Percentiles rank a stretch among this genome's conserved stretches.
Evolutionary conservation across 306 rosid genomes (phyloP).

Genomic region (Cercis canadensis): DNA sequence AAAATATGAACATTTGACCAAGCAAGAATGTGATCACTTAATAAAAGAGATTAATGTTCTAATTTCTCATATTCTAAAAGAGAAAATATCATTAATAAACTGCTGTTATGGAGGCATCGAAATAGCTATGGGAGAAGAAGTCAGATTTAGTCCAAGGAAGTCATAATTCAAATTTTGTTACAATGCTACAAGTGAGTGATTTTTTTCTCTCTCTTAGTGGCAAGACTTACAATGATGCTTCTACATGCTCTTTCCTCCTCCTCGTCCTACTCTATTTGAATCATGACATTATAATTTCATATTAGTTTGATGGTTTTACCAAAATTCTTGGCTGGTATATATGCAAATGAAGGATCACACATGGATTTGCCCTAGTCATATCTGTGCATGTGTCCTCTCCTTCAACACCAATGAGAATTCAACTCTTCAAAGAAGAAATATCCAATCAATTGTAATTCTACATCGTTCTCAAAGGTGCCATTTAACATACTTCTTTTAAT

Average conservation of each 20-base stretch:
- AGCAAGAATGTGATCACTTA: conserved; percentile 84
- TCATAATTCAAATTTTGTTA: conserved; percentile 44
- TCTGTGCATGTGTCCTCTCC: conserved; percentile 88
- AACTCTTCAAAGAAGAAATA: conserved; percentile 70
- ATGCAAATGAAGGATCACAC: conserved; percentile 86
- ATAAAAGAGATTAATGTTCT: too few relatives aligned
- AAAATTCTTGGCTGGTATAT: conserved; percentile 21
- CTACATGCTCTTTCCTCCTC: conserved; percentile 7
- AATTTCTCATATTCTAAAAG: too few relatives aligned
- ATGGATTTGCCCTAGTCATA: conserved; percentile 84
- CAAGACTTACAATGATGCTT: conserved; percentile 15
- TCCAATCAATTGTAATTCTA: conserved; percentile 60
- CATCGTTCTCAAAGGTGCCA: conserved; percentile 71
- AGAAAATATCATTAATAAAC: too few relatives aligned
- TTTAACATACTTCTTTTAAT: conserved; percentile 10
- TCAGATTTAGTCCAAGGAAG: conserved; percentile 59
- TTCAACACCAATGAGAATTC: conserved; percentile 59
- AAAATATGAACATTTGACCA: too few relatives aligned
- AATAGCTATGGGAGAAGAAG: conserved; percentile 81
- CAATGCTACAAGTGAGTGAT: conserved; percentile 57
- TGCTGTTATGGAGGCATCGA: conserved; percentile 85
- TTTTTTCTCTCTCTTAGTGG: conserved; percentile 34
- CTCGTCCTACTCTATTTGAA: conserved; percentile 2
- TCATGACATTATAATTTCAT: conserved; percentile 13
- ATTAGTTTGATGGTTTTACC: conserved; percentile 19